phyloP scores from a whole-genome alignment of 2,329 filamentous ascomycete species.

The Ophiostoma australiae region DNA sequence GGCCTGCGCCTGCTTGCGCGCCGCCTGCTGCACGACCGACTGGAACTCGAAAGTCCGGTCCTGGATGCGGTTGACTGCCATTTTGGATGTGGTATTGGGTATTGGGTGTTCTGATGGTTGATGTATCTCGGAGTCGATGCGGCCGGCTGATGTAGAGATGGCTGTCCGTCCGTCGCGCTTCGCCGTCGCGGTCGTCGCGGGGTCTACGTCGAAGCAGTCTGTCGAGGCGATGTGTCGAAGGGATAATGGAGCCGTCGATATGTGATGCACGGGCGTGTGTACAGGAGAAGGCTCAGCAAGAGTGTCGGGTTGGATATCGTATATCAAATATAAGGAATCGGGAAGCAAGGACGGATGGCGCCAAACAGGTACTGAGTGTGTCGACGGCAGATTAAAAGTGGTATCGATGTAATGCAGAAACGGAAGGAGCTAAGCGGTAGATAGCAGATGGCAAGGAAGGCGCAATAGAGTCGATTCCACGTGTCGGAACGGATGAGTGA shows the following conservation, averaged over 20 bases:
- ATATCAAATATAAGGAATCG: not conserved
- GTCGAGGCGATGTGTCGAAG: not conserved
- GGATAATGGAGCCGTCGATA: not conserved
- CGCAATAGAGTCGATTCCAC: not conserved
- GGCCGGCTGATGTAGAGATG: not conserved
- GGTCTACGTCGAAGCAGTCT: not conserved
- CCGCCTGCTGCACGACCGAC: constrained; percentile 80
- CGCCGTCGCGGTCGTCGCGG: constrained; percentile 8
- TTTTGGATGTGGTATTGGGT: constrained; percentile 32
- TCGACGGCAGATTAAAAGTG: not conserved
- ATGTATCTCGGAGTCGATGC: not conserved
- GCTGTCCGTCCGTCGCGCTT: not conserved
- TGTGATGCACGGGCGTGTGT: not conserved
- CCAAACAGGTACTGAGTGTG: not conserved
- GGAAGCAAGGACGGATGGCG: not conserved
- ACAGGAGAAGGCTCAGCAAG: not conserved
- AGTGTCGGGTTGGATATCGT: not conserved
- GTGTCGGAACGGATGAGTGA: not conserved
- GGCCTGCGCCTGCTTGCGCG: constrained; percentile 68
- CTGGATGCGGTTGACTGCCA: constrained; percentile 76
- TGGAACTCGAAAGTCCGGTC: constrained; percentile 95
- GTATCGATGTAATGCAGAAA: constrained; percentile 2
- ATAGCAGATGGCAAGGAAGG: not conserved
- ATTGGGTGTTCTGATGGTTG: too few relatives aligned
- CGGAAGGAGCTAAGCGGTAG: not conserved